Base-by-base conservation (phyloP, 1,139 yeast genomes). In the Pneumocystis murina region DNA sequence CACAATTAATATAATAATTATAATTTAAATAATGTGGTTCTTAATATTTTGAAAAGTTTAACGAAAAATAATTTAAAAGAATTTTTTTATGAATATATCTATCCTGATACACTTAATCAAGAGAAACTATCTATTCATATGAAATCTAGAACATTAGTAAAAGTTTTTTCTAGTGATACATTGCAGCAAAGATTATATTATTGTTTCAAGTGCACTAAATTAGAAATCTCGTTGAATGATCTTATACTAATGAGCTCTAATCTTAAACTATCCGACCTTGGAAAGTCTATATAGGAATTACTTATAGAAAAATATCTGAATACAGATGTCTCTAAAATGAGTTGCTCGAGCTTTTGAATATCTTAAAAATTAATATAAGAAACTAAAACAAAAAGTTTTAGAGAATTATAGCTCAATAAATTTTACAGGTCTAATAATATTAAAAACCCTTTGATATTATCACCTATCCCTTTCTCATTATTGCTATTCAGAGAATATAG, bases 91-190 rank as follows among this genome's bases (percentile, higher is more conserved):
- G 71, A 76, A 6, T 78, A 75, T 66, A 77, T 88, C 43, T 70
- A 74, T 4, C 73, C 76, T 20, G 72, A 77, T 39, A 71, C 83
- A 1, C 77, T 84, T 1, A 20, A 64, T 17, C 69, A 77, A 16
- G 67, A 76, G 7, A 82, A 78, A 68, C 71, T 88, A 40, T 78
- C 85, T 24, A 80, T 89, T 28, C 89, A 88, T 70, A 79, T 91
- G 72, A 81, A 84, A 70, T 84, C 95, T 0, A 87, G 83, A 61
- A 68, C 70, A 7, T 61, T 59, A 38, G 41, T 24, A 17, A 59
- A 61, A 17, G 54, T 41, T 41, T 41, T 28, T 3, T 12, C 16
- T 41, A 41, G 12, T 3, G 54, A 41, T 17, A 17, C 20, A 17
- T 41, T 28, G 4, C 7, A 5, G 5, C 12, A n/a, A 10, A 41